Conservation (phyloP, 2,329 filamentous ascomycete species). For the Fusarium neocosmosporiellum region DNA sequence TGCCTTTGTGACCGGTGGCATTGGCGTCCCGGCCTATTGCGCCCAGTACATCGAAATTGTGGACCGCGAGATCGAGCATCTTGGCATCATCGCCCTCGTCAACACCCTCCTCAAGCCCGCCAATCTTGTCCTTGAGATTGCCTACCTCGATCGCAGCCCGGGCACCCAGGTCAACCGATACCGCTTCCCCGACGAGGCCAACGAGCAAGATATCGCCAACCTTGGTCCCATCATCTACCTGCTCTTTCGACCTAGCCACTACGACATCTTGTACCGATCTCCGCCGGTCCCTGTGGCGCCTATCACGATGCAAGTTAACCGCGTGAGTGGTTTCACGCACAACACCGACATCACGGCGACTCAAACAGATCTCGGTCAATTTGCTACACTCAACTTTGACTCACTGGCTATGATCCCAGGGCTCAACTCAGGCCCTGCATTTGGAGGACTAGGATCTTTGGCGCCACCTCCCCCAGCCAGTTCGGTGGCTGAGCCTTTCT, state of each 20-base stretch:
- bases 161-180: slow-evolving; percentile 81
- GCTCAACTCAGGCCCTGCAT: slow-evolving; percentile 43
- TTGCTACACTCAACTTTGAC: slow-evolving; percentile 56
- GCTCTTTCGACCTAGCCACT: slow-evolving; percentile 83
- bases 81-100: slow-evolving; percentile 82
- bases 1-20: slow-evolving; percentile 74
- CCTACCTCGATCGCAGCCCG: slow-evolving; percentile 88
- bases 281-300: slow-evolving; percentile 40
- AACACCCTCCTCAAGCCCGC: slow-evolving; percentile 84
- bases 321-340: slow-evolving; percentile 60
- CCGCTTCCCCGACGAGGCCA: slow-evolving; percentile 68
- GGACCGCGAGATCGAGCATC: slow-evolving; percentile 87
- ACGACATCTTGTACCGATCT: slow-evolving; percentile 87
- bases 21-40: slow-evolving; percentile 76
- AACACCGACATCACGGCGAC: slow-evolving; percentile 57
- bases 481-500: slow-evolving; percentile 46
- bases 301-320: slow-evolving; percentile 63
- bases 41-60: slow-evolving; percentile 76
- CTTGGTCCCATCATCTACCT: slow-evolving; percentile 66
- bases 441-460: slow-evolving; percentile 49
- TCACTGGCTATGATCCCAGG: slow-evolving; percentile 61
- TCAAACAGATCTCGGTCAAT: slow-evolving; percentile 54
- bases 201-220: slow-evolving; percentile 54
- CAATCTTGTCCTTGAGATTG: slow-evolving; percentile 84
- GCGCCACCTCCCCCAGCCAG: slow-evolving; percentile 47